These are phyloP conservation scores for Neocatenulostroma microsporum DNA, from an alignment of 2,329 filamentous ascomycete genomes.

Conservation along the genomic window DNA sequence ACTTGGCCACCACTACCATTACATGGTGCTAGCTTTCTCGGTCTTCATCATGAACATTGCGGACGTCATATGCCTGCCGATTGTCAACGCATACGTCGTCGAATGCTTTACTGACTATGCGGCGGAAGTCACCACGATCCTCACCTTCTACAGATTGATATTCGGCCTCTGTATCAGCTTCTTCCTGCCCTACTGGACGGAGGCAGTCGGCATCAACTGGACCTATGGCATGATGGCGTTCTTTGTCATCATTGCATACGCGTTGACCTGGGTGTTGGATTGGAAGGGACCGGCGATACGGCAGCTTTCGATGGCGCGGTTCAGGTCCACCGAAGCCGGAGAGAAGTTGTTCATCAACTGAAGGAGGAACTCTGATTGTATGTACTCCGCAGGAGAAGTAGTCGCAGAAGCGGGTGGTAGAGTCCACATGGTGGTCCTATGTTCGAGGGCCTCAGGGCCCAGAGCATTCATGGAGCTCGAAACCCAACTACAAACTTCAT, in stretches of 20 bases:
- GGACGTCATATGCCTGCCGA: constrained; percentile 26
- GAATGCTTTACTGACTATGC: constrained; percentile 32
- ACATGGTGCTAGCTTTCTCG: constrained; percentile 34
- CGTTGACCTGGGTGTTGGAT: constrained; percentile 3
- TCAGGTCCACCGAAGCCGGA: constrained; percentile 1
- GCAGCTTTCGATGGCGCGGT: constrained; percentile 1
- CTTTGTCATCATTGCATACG: constrained; percentile 5
- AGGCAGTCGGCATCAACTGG: constrained; percentile 10
- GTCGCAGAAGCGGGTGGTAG: too few species aligned
- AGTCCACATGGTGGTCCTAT: too few species aligned
- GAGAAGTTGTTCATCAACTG: constrained; percentile 1
- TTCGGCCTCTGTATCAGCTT: constrained; percentile 10
- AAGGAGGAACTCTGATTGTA: too few species aligned
- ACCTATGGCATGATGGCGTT: constrained; percentile 10
- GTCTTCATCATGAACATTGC: constrained; percentile 36
- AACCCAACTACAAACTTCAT: too few species aligned
- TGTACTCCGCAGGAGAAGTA: too few species aligned
- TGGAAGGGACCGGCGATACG: constrained; percentile 1
- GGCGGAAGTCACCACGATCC: constrained; percentile 29
- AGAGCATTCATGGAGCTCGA: too few species aligned
- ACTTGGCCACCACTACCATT: constrained; percentile 36
- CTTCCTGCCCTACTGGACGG: constrained; percentile 8
- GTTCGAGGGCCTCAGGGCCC: too few species aligned
- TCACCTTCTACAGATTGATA: constrained; percentile 25
- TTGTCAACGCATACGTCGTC: constrained; percentile 27